phyloP scores from a whole-genome alignment of 371 early-diverging fungal genomes.

The Gilbertella persicaria region DNA sequence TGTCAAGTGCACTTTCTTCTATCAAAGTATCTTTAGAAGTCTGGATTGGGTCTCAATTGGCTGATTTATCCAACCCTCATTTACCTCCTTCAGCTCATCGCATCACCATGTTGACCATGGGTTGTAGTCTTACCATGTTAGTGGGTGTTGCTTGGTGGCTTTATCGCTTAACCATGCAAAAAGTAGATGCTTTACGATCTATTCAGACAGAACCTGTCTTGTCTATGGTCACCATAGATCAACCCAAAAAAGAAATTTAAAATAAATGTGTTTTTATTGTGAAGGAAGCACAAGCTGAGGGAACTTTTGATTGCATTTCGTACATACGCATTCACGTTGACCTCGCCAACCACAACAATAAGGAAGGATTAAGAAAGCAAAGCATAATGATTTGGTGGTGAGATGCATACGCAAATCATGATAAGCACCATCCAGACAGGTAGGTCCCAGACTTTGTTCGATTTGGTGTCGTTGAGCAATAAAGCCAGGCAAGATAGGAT shows the following conservation, averaged over 20 bases:
- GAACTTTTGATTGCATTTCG: constrained; percentile 42
- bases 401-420: constrained; percentile 51
- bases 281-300: constrained; percentile 42
- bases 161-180: constrained; percentile 26
- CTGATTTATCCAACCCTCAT: constrained; percentile 44
- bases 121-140: constrained; percentile 21
- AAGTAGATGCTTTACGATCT: constrained; percentile 13
- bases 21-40: constrained; percentile 44
- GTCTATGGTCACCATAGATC: too few relatives aligned
- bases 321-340: constrained; percentile 32
- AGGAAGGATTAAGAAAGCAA: constrained; percentile 42
- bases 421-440: constrained; percentile 32
- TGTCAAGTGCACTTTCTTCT: constrained; percentile 27
- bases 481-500: constrained; percentile 36
- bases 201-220: too few relatives aligned
- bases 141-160: constrained; percentile 23
- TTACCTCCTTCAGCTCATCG: constrained; percentile 44
- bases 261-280: too few relatives aligned
- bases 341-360: constrained; percentile 51
- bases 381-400: constrained; percentile 28
- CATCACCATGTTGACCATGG: constrained; percentile 37
- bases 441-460: constrained; percentile 38
- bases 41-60: constrained; percentile 51
- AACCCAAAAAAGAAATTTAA: too few relatives aligned
- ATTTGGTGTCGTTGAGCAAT: constrained; percentile 42